Evolutionary conservation across 2,329 filamentous ascomycete genomes (phyloP).

Genomic region (Fusarium citri): DNA sequence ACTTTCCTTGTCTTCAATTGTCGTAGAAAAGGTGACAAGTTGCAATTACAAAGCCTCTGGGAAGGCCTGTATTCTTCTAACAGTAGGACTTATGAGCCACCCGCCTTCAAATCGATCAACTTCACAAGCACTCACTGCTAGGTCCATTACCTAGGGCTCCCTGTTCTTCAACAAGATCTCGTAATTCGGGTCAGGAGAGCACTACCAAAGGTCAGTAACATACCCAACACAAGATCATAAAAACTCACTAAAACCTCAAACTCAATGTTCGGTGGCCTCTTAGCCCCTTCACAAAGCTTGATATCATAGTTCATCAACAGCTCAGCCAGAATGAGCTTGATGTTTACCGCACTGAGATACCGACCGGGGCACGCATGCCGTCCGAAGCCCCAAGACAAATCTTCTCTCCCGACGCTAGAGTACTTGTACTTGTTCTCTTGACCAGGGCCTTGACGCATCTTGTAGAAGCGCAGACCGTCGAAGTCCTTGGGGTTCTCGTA

Average conservation of each 20-base stretch:
- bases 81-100: neutral
- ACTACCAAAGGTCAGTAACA: neutral
- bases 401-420: slow-evolving; percentile 16
- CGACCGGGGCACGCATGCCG: slow-evolving; percentile 36
- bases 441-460: slow-evolving; percentile 7
- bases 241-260: slow-evolving; percentile 25
- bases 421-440: slow-evolving; percentile 32
- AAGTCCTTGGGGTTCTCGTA: slow-evolving; percentile 24
- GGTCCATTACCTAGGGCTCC: accelerated
- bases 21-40: accelerated
- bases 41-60: neutral
- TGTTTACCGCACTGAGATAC: slow-evolving; percentile 30
- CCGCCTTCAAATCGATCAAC: neutral
- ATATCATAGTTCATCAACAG: slow-evolving; percentile 35
- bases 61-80: neutral
- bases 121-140: neutral
- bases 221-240: accelerated
- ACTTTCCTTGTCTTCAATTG: accelerated
- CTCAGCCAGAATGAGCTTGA: slow-evolving; percentile 37
- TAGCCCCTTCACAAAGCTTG: neutral
- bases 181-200: slow-evolving; percentile 15
- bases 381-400: slow-evolving; percentile 27
- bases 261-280: slow-evolving; percentile 6
- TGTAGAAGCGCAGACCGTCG: slow-evolving; percentile 35
- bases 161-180: slow-evolving; percentile 2